A percentile compares a stretch with the other conserved stretches of the same genome.
These are phyloP conservation scores for Xylaria sp. DNA, from an alignment of 2,329 filamentous ascomycete genomes.

Conservation along the genomic window DNA sequence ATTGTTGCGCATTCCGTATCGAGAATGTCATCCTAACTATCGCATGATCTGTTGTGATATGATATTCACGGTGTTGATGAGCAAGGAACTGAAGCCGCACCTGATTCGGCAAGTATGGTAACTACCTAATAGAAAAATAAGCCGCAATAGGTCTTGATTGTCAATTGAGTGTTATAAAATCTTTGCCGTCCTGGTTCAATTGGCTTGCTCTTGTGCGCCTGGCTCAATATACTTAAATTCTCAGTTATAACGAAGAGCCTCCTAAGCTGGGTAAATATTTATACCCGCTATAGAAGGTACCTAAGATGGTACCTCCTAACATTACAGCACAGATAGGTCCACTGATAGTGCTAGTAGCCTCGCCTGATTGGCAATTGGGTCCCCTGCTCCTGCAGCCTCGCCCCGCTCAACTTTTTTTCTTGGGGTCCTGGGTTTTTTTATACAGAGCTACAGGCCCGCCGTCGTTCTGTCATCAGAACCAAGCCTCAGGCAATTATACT, in stretches of 20 bases:
- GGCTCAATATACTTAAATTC: no score
- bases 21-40: slow-evolving; percentile 37
- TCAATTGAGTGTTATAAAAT: background rate
- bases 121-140: no score
- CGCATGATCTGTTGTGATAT: slow-evolving; percentile 1
- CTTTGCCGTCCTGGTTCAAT: no score
- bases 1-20: slow-evolving; percentile 34
- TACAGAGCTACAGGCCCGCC: slow-evolving; percentile 10
- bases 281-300: background rate
- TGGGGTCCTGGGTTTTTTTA: slow-evolving; percentile 27
- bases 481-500: slow-evolving; percentile 4
- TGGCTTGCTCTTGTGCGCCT: no score
- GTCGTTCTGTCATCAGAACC: background rate
- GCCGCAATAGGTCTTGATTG: background rate
- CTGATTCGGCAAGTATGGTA: background rate
- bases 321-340: background rate
- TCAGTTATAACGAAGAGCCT: no score
- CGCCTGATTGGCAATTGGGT: slow-evolving; percentile 21
- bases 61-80: background rate
- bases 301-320: background rate
- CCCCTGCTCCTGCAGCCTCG: slow-evolving; percentile 33
- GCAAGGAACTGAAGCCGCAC: background rate
- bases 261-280: background rate
- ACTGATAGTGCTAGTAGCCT: slow-evolving; percentile 9
- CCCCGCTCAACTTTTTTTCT: slow-evolving; percentile 46